Conservation (phyloP, 2,329 filamentous ascomycete species). For the Seiridium unicorne region DNA sequence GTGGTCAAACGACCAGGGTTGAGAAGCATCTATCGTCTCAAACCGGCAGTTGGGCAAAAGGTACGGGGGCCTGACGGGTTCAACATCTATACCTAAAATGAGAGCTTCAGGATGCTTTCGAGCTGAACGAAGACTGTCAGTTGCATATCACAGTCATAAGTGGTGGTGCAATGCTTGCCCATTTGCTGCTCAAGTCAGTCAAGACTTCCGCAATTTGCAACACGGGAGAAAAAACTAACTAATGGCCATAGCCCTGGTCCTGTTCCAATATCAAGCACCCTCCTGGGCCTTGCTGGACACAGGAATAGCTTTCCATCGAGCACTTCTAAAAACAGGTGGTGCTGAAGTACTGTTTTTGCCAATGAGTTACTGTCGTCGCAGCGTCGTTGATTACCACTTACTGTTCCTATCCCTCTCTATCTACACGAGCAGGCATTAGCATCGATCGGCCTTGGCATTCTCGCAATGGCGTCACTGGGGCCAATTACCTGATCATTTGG, state of each 20-base stretch:
- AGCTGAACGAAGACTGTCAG: neutral
- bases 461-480: neutral
- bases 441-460: too few relatives aligned
- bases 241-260: slow-evolving; percentile 8
- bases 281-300: slow-evolving; percentile 5
- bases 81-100: slow-evolving; percentile 29
- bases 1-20: slow-evolving; percentile 22
- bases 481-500: slow-evolving; percentile 1
- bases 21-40: slow-evolving; percentile 22
- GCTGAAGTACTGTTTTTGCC: neutral
- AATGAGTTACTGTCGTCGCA: neutral
- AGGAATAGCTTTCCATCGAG: slow-evolving; percentile 7
- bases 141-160: neutral
- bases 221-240: neutral
- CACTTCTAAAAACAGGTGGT: slow-evolving; percentile 6
- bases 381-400: neutral
- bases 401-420: slow-evolving; percentile 5
- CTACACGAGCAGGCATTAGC: neutral
- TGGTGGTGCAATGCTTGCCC: neutral
- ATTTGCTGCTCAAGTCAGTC: neutral
- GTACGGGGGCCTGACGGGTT: slow-evolving; percentile 23
- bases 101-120: slow-evolving; percentile 18
- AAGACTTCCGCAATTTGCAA: neutral
- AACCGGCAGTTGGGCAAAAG: slow-evolving; percentile 27
- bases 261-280: slow-evolving; percentile 8